Base-by-base conservation (phyloP, 257 asterid genomes). In the Scutellaria galericulata region DNA sequence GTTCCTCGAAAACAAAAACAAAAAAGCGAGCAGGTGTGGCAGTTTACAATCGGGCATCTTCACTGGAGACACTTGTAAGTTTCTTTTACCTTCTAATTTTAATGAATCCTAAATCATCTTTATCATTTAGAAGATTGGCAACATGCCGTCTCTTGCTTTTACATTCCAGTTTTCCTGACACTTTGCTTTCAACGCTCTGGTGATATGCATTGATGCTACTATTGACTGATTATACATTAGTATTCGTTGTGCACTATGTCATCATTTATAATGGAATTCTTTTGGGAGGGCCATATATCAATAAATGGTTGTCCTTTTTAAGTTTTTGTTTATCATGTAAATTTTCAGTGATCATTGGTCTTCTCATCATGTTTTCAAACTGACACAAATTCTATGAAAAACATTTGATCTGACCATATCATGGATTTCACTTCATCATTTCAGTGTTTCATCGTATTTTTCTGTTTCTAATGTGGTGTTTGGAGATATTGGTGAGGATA, bases 1-100 rank as follows among this genome's bases (percentile, higher is more conserved):
- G 88, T 72, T 91, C 99, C 65, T 83, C 97, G 18, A 94, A 87
- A 83, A 91, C 97, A 42, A 87, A 78, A 86, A 85, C 97, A 3
- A 94, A 86, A 80, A 94, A 85, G 81, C 96, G 97, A 71, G 99
- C 97, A 55, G 99, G 99, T 51, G 86, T 83, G 51, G 99, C 99
- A 78, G 96, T 91, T 76, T 94, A 94, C 84, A 94, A 89, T 76
- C 84, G 96, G 75, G 99, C 99, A 58, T 91, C 99, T 61, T 94
- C 97, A 54, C 83, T 94, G 52, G 99, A 94, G 83, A 89, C 99
- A 64, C 95, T 94, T 41, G 99, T 92, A 59, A 85, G 87, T 79
- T 79, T 76, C 71, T 80, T 79, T 37, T 40, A 46, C 75, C 70
- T 39, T 48, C 11, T 70, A 55, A 35, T 22, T 44, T 63, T 37